Evolutionary conservation across 2,329 filamentous ascomycete species (phyloP).

Genomic region (Lasiodiplodia sp.): DNA sequence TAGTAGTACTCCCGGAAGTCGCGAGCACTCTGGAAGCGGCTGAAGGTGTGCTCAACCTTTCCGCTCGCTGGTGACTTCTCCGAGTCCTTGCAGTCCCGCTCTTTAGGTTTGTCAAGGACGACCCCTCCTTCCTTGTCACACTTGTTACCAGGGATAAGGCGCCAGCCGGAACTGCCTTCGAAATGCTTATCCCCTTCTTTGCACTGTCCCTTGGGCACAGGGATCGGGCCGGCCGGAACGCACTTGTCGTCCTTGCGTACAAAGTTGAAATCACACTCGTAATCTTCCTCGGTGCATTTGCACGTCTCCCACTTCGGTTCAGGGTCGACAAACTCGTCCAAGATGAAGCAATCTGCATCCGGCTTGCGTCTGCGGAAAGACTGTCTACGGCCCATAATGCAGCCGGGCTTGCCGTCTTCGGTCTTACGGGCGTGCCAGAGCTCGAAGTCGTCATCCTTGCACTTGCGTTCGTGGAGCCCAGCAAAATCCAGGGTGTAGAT

Average conservation of each 20-base stretch:
- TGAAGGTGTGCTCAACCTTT: constrained; percentile 68
- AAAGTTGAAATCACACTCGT: constrained; percentile 97
- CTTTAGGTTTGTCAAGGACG: constrained; percentile 60
- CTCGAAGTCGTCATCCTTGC: constrained; percentile 79
- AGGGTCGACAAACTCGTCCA: constrained; percentile 82
- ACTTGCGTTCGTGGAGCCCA: constrained; percentile 80
- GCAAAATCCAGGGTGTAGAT: constrained; percentile 85
- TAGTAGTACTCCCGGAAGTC: constrained; percentile 70
- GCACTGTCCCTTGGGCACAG: constrained; percentile 76
- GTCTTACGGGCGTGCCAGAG: constrained; percentile 87
- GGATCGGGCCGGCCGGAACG: constrained; percentile 66
- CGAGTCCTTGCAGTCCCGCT: constrained; percentile 76
- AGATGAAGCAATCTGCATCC: constrained; percentile 86
- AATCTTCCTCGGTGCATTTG: constrained; percentile 83
- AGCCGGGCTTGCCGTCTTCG: constrained; percentile 80
- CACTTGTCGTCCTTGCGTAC: constrained; percentile 73
- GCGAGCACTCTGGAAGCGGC: constrained; percentile 66
- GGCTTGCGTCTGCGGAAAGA: constrained; percentile 86
- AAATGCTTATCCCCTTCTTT: constrained; percentile 76
- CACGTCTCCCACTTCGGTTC: constrained; percentile 75
- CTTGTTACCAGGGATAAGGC: constrained; percentile 77
- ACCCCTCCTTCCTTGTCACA: constrained; percentile 50
- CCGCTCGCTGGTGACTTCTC: constrained; percentile 67
- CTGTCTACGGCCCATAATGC: constrained; percentile 96
- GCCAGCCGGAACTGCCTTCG: constrained; percentile 87